phyloP scores from a whole-genome alignment of 179 eudicot species.

The Silene noctiflora region DNA sequence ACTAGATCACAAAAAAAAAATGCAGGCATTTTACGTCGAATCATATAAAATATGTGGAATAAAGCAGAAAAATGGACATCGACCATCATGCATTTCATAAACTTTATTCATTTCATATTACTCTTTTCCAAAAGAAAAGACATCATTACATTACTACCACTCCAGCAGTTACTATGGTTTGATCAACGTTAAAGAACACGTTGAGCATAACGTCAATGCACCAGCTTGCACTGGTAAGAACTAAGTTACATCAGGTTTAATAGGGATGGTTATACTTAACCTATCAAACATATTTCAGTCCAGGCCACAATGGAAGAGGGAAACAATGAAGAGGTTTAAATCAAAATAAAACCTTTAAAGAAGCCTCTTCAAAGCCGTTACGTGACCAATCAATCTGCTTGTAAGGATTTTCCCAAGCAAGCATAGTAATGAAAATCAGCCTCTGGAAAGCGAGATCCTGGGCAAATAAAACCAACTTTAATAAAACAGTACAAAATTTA shows the following conservation, averaged over 20 bases:
- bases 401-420: constrained; percentile 89
- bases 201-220: background rate
- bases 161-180: background rate
- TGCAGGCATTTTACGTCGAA: background rate
- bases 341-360: constrained; percentile 48
- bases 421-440: constrained; percentile 75
- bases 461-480: constrained; percentile 16
- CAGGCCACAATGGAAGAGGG: background rate
- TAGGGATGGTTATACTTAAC: background rate
- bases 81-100: background rate
- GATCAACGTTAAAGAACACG: background rate
- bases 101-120: background rate
- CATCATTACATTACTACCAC: background rate
- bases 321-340: background rate
- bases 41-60: background rate
- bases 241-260: background rate
- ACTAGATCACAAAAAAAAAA: background rate
- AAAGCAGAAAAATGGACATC: background rate
- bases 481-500: background rate
- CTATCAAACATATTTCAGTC: background rate
- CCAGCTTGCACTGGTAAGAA: background rate
- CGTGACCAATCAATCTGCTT: constrained; percentile 31
- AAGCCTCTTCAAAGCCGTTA: constrained; percentile 43
- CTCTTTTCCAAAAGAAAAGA: background rate
- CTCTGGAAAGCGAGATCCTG: constrained; percentile 84